phyloP scores from a whole-genome alignment of 805 yeast genomes.

The Saturnispora zaruensis region DNA sequence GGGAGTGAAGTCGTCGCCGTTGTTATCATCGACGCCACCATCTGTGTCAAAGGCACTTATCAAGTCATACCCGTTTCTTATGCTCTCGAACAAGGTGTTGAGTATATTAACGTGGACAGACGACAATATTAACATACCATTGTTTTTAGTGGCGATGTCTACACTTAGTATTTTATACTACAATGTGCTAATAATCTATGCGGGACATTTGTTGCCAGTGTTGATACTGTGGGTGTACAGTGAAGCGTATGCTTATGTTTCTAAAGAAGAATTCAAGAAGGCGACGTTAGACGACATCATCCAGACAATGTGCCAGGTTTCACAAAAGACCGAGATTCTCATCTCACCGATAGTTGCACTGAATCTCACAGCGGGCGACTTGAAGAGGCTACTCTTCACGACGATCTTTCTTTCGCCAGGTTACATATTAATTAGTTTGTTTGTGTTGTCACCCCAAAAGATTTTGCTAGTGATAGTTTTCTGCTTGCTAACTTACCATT shows the following conservation, averaged over 20 bases:
- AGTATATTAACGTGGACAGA: slow-evolving; percentile 86
- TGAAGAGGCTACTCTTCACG: slow-evolving; percentile 72
- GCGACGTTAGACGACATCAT: slow-evolving; percentile 87
- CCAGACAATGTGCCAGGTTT: slow-evolving; percentile 63
- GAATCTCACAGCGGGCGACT: slow-evolving; percentile 68
- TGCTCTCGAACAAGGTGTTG: slow-evolving; percentile 59
- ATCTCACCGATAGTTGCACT: slow-evolving; percentile 71
- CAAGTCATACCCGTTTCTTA: slow-evolving; percentile 75
- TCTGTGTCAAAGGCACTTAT: slow-evolving; percentile 77
- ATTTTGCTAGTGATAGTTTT: slow-evolving; percentile 52
- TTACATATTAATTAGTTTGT: slow-evolving; percentile 60
- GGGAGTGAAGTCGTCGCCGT: slow-evolving; percentile 59
- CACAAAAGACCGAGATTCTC: slow-evolving; percentile 67
- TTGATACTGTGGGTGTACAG: slow-evolving; percentile 53
- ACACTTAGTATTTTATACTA: slow-evolving; percentile 62
- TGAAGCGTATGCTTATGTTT: slow-evolving; percentile 46
- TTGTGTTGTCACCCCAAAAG: slow-evolving; percentile 63
- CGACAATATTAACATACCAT: slow-evolving; percentile 62
- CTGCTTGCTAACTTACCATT: slow-evolving; percentile 72
- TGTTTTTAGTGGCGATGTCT: slow-evolving; percentile 40
- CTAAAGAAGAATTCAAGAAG: slow-evolving; percentile 48
- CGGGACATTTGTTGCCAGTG: slow-evolving; percentile 72
- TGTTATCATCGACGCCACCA: slow-evolving; percentile 84
- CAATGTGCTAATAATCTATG: slow-evolving; percentile 66
- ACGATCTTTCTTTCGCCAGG: slow-evolving; percentile 80